These are phyloP conservation scores for Talaromyces rugulosus DNA, from an alignment of 2,329 filamentous ascomycete species.

Conservation along the genomic window DNA sequence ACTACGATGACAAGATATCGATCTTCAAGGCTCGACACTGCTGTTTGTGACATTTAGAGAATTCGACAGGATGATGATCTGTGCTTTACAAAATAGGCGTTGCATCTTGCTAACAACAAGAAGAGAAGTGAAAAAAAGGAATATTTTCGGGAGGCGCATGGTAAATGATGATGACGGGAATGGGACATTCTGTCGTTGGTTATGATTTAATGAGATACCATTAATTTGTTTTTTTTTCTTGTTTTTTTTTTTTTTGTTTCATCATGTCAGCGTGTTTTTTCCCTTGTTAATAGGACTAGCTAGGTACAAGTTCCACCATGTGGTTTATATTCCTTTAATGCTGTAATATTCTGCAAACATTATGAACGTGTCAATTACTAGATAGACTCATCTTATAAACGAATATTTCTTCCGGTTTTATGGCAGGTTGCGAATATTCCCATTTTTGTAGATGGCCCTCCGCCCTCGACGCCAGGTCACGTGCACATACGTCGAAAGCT, in stretches of 20 bases:
- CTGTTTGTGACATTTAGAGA: slow-evolving; percentile 27
- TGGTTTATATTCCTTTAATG: no score
- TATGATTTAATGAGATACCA: slow-evolving; percentile 12
- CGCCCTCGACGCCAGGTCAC: not conserved
- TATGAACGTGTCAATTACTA: no score
- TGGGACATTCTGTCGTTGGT: not conserved
- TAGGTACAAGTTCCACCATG: not conserved
- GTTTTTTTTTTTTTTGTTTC: not conserved
- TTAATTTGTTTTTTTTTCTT: not conserved
- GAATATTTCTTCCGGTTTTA: no score
- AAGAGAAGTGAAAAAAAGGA: no score
- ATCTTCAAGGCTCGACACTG: slow-evolving; percentile 74
- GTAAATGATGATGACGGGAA: not conserved
- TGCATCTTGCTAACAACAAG: not conserved
- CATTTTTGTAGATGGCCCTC: no score
- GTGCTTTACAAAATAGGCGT: not conserved
- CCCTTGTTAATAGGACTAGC: not conserved
- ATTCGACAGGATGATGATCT: not conserved
- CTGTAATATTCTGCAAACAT: no score
- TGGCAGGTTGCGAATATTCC: no score
- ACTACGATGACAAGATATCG: slow-evolving; percentile 78
- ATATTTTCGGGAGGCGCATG: not conserved
- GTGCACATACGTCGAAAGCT: slow-evolving; percentile 1
- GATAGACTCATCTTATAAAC: no score
- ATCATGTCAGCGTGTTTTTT: not conserved